Evolutionary conservation across 345 rosid species (phyloP).

Genomic region (Eucalyptus camaldulensis): DNA sequence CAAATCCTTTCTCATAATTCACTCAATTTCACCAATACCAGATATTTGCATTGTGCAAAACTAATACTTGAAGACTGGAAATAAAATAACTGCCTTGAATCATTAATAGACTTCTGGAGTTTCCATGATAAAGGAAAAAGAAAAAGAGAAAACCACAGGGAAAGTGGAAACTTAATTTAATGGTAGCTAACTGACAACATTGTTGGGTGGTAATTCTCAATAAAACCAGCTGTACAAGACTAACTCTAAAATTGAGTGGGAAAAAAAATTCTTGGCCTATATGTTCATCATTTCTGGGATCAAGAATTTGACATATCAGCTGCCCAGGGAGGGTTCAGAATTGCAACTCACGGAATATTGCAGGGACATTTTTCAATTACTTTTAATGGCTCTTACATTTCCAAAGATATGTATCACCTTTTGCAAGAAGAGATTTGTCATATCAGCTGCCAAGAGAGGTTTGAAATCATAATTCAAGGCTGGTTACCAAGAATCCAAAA

Average conservation of each 20-base stretch:
- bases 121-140: neutral
- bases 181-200: neutral
- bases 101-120: neutral
- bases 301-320: neutral
- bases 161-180: neutral
- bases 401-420: neutral
- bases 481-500: neutral
- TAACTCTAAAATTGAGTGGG: neutral
- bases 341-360: neutral
- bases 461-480: neutral
- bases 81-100: neutral
- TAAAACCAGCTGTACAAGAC: neutral
- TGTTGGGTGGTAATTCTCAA: neutral
- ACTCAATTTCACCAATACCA: neutral
- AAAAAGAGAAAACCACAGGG: neutral
- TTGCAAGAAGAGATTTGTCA: neutral
- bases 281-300: neutral
- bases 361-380: neutral
- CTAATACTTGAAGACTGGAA: neutral
- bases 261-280: neutral
- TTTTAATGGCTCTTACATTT: neutral
- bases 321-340: neutral
- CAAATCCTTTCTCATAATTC: neutral
- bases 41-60: neutral
- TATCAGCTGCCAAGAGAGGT: neutral